phyloP scores from a whole-genome alignment of 2,329 filamentous ascomycete species.

The Immersiporthe knoxdaviesiana region DNA sequence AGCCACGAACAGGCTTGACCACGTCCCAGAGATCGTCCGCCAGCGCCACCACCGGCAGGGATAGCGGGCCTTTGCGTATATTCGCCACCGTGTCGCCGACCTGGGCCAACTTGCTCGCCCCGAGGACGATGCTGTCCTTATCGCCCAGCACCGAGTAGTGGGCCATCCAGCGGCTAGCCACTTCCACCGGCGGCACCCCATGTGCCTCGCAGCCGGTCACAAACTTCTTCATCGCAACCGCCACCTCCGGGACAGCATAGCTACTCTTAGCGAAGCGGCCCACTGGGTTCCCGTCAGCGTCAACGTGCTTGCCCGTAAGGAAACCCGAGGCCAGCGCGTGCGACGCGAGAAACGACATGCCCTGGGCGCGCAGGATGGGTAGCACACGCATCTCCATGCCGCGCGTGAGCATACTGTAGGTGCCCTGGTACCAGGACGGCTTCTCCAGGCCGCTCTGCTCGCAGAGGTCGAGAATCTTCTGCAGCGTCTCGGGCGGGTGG shows the following conservation, averaged over 20 bases:
- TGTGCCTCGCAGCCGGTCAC: constrained; percentile 34
- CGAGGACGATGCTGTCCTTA: constrained; percentile 30
- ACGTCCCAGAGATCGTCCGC: constrained; percentile 10
- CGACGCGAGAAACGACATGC: constrained; percentile 34
- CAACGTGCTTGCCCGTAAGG: constrained; percentile 39
- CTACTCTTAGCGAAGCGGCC: constrained; percentile 34
- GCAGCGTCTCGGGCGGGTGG: constrained; percentile 36
- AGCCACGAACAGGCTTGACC: constrained; percentile 13
- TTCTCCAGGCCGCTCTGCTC: constrained; percentile 41
- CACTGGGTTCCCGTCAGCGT: constrained; percentile 35
- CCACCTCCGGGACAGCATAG: constrained; percentile 38
- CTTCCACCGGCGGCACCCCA: constrained; percentile 38
- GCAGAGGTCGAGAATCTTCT: constrained; percentile 39
- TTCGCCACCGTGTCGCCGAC: constrained; percentile 21
- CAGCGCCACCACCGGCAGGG: constrained; percentile 7
- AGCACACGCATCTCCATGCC: constrained; percentile 41
- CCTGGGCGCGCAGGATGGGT: constrained; percentile 41
- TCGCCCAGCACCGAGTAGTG: constrained; percentile 29
- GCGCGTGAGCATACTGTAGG: constrained; percentile 44
- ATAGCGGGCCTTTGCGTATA: constrained; percentile 11
- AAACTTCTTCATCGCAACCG: constrained; percentile 38
- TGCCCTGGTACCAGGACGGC: constrained; percentile 45
- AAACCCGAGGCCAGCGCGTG: constrained; percentile 37
- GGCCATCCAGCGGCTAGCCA: constrained; percentile 34
- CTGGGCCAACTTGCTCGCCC: constrained; percentile 30